Base-by-base conservation (phyloP, 345 rosid species). In the Arabis hirsuta region DNA sequence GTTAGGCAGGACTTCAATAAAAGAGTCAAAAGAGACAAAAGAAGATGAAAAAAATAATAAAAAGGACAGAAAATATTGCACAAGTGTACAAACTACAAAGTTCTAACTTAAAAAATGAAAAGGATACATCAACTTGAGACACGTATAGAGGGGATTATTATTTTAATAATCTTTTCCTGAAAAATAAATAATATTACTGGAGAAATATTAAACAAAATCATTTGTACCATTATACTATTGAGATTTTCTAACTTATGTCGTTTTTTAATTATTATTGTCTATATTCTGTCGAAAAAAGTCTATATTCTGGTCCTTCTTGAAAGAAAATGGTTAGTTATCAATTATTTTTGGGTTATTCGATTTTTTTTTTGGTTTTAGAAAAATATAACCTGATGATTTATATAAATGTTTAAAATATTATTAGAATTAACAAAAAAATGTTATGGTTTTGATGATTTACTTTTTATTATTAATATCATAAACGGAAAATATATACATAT, bases 51-150 rank as follows among this genome's bases (percentile, higher is more conserved):
- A 39, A 36, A 20, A 46, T 47, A 55, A 26, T 44, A 38, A 7
- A 53, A 36, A 3, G 12, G 47, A 62, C 47, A 67, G 14, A 67
- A 58, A 61, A 3, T 38, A 24, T 66, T 53, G 43, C 52, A 68
- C 79, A 75, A 60, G 69, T 75, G 79, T 75, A 53, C 73, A 74
- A 60, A 44, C 64, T 53, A 61, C 78, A 68, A 62, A 53, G 56
- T 26, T 75, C 29, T 27, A 34, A 45, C 74, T 68, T 31, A 22
- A 69, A 55, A 14, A 12, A 16, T 51, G 2, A 50, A 48, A 70
- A 70, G 26, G 44, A 20, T 36, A 61, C 73, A 57, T 29, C 42
- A 19, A 0, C 14, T 19, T 19, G 43, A 43, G 69, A 67, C 78
- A 67, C 78, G 78, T 74, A 59, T 31, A 4, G 12, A 73, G 13